Base-by-base conservation (phyloP, 345 rosid species). In the Carallia brachiata region DNA sequence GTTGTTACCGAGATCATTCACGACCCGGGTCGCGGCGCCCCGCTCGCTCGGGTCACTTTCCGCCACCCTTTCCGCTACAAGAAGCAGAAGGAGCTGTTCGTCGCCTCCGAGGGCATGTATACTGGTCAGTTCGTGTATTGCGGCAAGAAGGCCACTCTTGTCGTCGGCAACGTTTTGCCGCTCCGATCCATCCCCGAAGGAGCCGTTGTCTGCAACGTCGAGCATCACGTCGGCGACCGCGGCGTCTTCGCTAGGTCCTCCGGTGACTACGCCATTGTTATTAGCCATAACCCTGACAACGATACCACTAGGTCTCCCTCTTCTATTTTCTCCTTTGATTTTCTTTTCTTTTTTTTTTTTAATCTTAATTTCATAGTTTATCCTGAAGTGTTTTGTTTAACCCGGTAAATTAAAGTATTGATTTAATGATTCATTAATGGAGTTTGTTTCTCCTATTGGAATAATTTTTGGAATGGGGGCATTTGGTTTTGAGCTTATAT, bases 1-100 rank as follows among this genome's bases (percentile, higher is more conserved):
- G 77, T 74, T 23, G 63, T 75, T 8, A 75, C 74, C 53, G 79
- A 75, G 47, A 70, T 75, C 36, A 65, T 70, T 36, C 79, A 70
- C 36, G 79, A 75, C 19, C 79, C 74, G 0, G 79, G 79, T 4
- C 69, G 79, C 5, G 70, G 79, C 7, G 79, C 79, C 1, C 74
- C 79, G 61, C 70, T 70, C 12, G 74, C 74, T 1, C 57, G 74
- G 0, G 79, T 75, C 32, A 36, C 74, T 6, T 75, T 75, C 40
- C 54, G 79, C 17, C 79, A 75, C 31, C 74, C 79, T 13, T 64
- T 52, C 70, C 70, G 74, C 0, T 75, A 69, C 62, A 63, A 60
- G 79, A 62, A 70, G 47, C 79, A 75, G 70, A 75, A 75, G 67
- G 79, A 75, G 74, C 74, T 70, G 15, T 70, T 75, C 52, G 61